phyloP scores from a whole-genome alignment of 805 yeast genomes.

The Candida orba region DNA sequence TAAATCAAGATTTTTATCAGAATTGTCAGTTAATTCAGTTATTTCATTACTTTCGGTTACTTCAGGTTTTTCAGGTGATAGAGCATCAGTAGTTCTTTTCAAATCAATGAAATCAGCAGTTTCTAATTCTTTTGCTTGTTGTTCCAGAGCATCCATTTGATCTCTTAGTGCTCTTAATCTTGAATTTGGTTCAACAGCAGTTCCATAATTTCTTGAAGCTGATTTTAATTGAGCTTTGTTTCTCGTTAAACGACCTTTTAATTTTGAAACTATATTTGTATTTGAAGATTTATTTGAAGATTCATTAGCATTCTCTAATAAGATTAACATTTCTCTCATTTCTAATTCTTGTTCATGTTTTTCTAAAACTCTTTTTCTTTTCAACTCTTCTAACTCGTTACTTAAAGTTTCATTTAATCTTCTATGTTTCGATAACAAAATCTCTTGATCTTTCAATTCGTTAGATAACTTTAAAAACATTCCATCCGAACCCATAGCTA shows the following conservation, averaged over 20 bases:
- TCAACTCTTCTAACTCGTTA: slow-evolving; percentile 54
- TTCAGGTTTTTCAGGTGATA: slow-evolving; percentile 21
- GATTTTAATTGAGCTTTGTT: slow-evolving; percentile 33
- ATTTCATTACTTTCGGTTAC: slow-evolving; percentile 14
- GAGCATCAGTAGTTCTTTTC: slow-evolving; percentile 17
- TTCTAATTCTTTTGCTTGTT: slow-evolving; percentile 80
- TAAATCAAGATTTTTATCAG: slow-evolving; percentile 44
- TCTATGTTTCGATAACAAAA: slow-evolving; percentile 50
- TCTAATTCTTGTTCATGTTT: slow-evolving; percentile 73
- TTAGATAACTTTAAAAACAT: slow-evolving; percentile 50
- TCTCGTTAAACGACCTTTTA: slow-evolving; percentile 33
- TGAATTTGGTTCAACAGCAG: slow-evolving; percentile 67
- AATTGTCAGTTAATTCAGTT: slow-evolving; percentile 2
- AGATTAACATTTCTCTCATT: slow-evolving; percentile 62
- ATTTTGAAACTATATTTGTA: slow-evolving; percentile 29
- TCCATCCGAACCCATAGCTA: slow-evolving; percentile 73
- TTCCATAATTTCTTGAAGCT: slow-evolving; percentile 40
- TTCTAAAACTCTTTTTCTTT: slow-evolving; percentile 47
- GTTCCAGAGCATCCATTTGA: slow-evolving; percentile 78
- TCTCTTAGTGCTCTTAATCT: slow-evolving; percentile 68
- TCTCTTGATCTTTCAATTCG: slow-evolving; percentile 58
- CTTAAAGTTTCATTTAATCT: slow-evolving; percentile 55
- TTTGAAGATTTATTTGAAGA: slow-evolving; percentile 26
- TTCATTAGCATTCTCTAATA: slow-evolving; percentile 42
- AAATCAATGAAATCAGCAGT: slow-evolving; percentile 69